A percentile compares a stretch with the other conserved stretches of the same genome.
These are phyloP conservation scores for Globisporangium splendens DNA, from an alignment of 352 stramenopile genomes.

Conservation along the genomic window DNA sequence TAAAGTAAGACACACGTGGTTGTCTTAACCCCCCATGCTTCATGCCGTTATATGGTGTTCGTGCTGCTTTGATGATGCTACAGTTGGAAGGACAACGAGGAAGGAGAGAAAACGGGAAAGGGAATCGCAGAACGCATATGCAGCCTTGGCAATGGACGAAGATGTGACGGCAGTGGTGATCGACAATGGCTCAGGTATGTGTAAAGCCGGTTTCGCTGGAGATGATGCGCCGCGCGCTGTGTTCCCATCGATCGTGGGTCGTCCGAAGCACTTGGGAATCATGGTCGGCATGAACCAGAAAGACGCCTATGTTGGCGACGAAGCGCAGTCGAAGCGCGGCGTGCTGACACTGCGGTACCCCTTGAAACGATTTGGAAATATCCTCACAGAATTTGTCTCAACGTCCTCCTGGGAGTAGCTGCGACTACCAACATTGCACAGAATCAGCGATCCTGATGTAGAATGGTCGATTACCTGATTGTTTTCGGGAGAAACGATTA, in stretches of 20 bases:
- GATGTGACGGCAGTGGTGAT: conserved; percentile 70
- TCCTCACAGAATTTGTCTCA: no score
- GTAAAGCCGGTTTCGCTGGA: conserved; percentile 97
- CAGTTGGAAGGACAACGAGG: no score
- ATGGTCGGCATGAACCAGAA: conserved; percentile 98
- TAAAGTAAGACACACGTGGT: background rate
- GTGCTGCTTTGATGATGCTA: no score
- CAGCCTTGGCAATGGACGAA: conserved; percentile 39
- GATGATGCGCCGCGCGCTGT: conserved; percentile 96
- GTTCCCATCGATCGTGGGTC: conserved; percentile 96
- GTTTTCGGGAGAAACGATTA: no score
- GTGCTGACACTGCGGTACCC: conserved; percentile 95
- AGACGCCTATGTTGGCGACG: conserved; percentile 92
- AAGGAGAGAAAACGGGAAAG: no score
- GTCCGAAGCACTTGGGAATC: conserved; percentile 94
- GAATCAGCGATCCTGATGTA: no score
- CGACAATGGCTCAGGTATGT: conserved; percentile 99
- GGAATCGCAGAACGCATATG: no score
- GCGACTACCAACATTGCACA: no score
- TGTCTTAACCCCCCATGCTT: background rate
- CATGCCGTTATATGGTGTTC: no score
- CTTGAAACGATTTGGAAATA: no score
- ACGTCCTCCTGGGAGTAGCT: no score
- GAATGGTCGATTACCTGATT: no score
- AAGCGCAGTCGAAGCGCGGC: conserved; percentile 92